Percentiles rank a stretch among this genome's conserved stretches.
Conservation (phyloP, 2,329 filamentous ascomycete genomes). For the Cryphonectria radicalis region DNA sequence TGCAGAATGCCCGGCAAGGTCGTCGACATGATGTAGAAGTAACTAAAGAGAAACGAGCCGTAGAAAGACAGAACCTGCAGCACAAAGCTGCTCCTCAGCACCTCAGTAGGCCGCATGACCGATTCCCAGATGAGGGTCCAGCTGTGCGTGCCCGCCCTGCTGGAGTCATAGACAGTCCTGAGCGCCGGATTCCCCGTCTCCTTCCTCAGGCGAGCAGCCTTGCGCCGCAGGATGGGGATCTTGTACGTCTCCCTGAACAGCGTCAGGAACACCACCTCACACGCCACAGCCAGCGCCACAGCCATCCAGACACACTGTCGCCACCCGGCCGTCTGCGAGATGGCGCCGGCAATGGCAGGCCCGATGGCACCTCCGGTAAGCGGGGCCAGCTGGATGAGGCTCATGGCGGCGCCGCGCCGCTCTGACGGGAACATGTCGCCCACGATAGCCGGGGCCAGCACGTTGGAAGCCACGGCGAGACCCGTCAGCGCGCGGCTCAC, state of each 20-base stretch:
- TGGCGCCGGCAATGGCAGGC: conserved; percentile 57
- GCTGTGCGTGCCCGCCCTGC: conserved; percentile 32
- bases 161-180: conserved; percentile 39
- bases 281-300: conserved; percentile 50
- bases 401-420: conserved; percentile 62
- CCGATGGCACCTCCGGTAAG: conserved; percentile 61
- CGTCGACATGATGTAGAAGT: conserved; percentile 58
- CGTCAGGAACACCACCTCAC: conserved; percentile 55
- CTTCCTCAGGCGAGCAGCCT: conserved; percentile 40
- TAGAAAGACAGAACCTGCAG: conserved; percentile 54
- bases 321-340: conserved; percentile 61
- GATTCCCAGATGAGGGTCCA: conserved; percentile 43
- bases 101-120: conserved; percentile 49
- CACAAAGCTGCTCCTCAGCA: conserved; percentile 56
- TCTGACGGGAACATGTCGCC: conserved; percentile 65
- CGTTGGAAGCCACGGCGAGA: conserved; percentile 65
- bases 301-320: conserved; percentile 56
- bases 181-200: conserved; percentile 39
- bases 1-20: conserved; percentile 56
- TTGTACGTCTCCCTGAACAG: conserved; percentile 66
- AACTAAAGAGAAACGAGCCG: conserved; percentile 53
- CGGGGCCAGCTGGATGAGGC: conserved; percentile 59
- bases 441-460: conserved; percentile 66
- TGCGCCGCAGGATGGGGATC: conserved; percentile 55
- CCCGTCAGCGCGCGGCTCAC: conserved; percentile 62